Conservation (phyloP, 108 stramenopile genomes). For the Hondaea fermentalgiana region DNA sequence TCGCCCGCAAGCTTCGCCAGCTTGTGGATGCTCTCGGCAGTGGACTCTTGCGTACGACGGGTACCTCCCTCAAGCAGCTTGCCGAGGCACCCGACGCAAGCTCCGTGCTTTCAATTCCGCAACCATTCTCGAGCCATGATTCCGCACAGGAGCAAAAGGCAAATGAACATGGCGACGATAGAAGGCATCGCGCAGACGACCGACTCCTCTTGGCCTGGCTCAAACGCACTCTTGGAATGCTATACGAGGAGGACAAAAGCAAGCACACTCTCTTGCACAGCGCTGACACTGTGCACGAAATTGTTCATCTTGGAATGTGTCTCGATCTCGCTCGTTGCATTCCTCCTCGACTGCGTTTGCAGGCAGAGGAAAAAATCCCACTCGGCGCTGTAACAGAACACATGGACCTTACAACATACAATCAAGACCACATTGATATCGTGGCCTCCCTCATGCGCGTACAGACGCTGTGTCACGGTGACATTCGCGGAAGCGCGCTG, state of each 20-base stretch:
- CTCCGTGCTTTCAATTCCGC: neutral
- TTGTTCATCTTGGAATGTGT: neutral
- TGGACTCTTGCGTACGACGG: neutral
- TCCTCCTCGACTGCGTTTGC: neutral
- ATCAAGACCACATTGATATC: neutral
- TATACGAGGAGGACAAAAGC: neutral
- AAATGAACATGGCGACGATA: too few relatives aligned
- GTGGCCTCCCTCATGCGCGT: neutral
- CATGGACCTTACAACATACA: neutral
- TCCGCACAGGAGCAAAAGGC: too few relatives aligned
- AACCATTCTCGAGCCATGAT: too few relatives aligned
- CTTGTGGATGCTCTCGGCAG: neutral
- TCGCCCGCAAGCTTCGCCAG: neutral
- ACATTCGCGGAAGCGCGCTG: neutral
- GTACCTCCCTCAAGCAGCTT: neutral
- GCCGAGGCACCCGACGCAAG: neutral
- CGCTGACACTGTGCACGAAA: neutral
- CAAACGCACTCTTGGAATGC: neutral
- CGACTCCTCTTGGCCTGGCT: neutral
- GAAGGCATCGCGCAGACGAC: neutral
- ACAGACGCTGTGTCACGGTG: neutral
- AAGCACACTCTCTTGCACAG: neutral
- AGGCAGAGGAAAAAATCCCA: neutral
- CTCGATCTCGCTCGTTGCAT: neutral
- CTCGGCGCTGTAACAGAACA: neutral